These are phyloP conservation scores for Picochlorum sp. DNA, from an alignment of 139 green algal species.

Conservation along the genomic window DNA sequence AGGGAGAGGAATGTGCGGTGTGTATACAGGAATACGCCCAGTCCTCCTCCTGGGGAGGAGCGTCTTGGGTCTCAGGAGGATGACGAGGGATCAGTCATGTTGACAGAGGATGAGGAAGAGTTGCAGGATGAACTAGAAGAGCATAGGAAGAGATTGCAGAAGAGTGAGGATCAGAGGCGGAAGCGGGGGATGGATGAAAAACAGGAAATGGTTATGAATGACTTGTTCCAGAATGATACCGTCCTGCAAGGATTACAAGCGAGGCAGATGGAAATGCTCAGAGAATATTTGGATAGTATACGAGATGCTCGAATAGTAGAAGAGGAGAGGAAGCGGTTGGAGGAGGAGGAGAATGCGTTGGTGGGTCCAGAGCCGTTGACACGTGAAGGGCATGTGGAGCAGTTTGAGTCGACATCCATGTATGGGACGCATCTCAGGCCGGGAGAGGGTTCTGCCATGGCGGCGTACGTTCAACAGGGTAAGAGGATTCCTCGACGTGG, in stretches of 20 bases:
- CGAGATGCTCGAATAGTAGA: constrained; percentile 3
- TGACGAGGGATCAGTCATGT: background rate
- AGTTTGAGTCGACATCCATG: constrained; percentile 21
- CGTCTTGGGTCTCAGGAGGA: background rate
- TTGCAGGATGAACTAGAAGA: background rate
- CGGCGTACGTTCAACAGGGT: constrained; percentile 81
- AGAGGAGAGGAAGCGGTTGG: constrained; percentile 4
- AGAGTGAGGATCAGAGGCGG: background rate
- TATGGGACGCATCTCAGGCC: constrained; percentile 56
- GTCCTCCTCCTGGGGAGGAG: constrained; percentile 31
- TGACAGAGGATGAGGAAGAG: constrained; percentile 1
- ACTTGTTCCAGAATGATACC: constrained; percentile 10
- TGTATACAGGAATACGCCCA: constrained; percentile 66
- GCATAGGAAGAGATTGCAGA: background rate
- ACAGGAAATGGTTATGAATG: background rate
- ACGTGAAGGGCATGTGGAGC: background rate
- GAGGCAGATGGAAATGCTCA: constrained; percentile 54
- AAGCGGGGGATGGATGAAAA: background rate
- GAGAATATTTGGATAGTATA: constrained; percentile 11
- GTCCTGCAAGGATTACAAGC: constrained; percentile 11
- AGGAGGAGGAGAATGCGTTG: constrained; percentile 35
- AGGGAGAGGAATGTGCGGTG: constrained; percentile 40
- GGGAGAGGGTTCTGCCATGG: constrained; percentile 76
- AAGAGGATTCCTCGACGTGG: constrained; percentile 93
- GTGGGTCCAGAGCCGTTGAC: constrained; percentile 49